Conservation (phyloP, 2,329 filamentous ascomycete species). For the Clarireedia sp. region DNA sequence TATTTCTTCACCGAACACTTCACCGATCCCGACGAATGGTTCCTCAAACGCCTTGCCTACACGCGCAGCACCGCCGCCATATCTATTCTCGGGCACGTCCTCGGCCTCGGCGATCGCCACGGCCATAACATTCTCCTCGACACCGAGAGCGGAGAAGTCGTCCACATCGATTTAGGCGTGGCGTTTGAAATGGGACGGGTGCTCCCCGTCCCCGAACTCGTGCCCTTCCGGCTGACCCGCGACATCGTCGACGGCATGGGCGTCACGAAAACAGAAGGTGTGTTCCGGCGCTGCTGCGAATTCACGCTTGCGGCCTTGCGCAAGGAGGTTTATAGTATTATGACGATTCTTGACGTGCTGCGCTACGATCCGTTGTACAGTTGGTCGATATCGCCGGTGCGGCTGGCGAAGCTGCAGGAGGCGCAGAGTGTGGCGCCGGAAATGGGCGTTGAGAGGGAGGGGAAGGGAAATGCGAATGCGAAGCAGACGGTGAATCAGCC, state of each 20-base stretch:
- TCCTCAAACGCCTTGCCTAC: conserved; percentile 79
- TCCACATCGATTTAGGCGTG: conserved; percentile 95
- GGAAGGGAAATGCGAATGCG: conserved; percentile 24
- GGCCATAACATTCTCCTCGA: conserved; percentile 96
- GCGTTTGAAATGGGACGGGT: conserved; percentile 95
- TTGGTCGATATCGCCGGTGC: conserved; percentile 77
- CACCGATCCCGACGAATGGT: conserved; percentile 92
- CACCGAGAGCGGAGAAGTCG: conserved; percentile 79
- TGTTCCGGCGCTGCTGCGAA: conserved; percentile 96
- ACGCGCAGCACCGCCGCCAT: conserved; percentile 90
- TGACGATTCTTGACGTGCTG: conserved; percentile 95
- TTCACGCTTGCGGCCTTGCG: conserved; percentile 91
- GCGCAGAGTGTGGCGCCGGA: conserved; percentile 40
- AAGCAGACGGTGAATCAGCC: conserved; percentile 46
- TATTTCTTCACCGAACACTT: conserved; percentile 98
- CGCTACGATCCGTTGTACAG: conserved; percentile 97
- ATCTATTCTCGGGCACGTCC: conserved; percentile 86
- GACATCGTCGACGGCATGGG: conserved; percentile 98
- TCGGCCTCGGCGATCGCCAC: conserved; percentile 89
- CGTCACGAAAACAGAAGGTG: conserved; percentile 86
- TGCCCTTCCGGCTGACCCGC: conserved; percentile 88
- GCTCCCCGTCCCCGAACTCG: conserved; percentile 89
- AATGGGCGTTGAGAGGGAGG: conserved; percentile 5
- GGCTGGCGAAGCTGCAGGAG: conserved; percentile 57
- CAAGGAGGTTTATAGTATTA: conserved; percentile 94